phyloP scores from a whole-genome alignment of 352 stramenopile genomes.

The Phytophthora meadii region DNA sequence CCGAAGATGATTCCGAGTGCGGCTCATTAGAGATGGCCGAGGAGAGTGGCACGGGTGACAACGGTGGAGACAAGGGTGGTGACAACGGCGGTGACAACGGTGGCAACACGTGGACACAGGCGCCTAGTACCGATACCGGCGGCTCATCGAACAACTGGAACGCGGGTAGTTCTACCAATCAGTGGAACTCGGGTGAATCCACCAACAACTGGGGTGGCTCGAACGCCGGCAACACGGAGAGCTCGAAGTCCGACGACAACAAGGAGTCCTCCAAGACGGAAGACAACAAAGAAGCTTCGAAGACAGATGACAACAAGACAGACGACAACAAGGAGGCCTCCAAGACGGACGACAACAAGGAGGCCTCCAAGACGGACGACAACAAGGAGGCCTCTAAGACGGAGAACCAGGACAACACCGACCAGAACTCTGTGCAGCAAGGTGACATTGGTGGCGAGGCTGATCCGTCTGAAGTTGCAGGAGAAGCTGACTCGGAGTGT shows the following conservation, averaged over 20 bases:
- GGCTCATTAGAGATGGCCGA: conserved; percentile 41
- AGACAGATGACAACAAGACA: conserved; percentile 10
- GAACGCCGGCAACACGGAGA: no score
- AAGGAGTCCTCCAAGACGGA: conserved; percentile 5
- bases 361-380: no score
- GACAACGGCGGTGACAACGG: conserved; percentile 1
- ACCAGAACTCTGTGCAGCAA: not conserved
- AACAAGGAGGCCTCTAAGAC: no score
- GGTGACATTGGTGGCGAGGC: no score
- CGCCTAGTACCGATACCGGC: conserved; percentile 2
- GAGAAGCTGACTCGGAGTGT: conserved; percentile 33
- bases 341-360: conserved; percentile 4
- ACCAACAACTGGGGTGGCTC: not conserved
- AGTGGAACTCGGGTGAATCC: conserved; percentile 5
- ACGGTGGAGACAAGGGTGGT: conserved; percentile 3
- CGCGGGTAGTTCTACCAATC: no score
- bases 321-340: not conserved
- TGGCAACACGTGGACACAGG: conserved; percentile 8
- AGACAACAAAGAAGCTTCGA: not conserved
- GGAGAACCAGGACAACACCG: conserved; percentile 7
- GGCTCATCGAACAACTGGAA: not conserved
- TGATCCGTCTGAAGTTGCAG: conserved; percentile 10
- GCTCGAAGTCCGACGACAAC: no score
- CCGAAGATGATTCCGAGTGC: conserved; percentile 31
- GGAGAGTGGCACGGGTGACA: conserved; percentile 2